Evolutionary conservation across 148 eudicot genomes (phyloP).

Genomic region (Rhododendron mucronatum): DNA sequence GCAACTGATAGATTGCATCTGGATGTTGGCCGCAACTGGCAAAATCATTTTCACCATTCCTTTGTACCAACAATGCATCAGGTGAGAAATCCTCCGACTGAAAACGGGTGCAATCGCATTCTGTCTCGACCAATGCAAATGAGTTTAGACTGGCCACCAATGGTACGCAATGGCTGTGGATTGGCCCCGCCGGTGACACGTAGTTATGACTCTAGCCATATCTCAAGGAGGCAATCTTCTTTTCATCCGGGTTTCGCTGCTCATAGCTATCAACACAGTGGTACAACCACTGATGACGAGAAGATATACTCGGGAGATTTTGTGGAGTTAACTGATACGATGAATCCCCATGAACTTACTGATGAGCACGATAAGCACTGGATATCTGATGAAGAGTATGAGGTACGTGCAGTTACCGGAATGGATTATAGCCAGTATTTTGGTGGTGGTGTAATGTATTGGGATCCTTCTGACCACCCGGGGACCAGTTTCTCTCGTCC

Average conservation of each 20-base stretch:
- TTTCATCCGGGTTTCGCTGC: constrained; percentile 49
- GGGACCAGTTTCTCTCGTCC: constrained; percentile 83
- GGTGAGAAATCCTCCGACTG: constrained; percentile 51
- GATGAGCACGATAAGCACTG: constrained; percentile 87
- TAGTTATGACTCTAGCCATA: constrained; percentile 67
- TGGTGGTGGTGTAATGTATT: constrained; percentile 97
- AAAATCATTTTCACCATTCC: constrained; percentile 63
- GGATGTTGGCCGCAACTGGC: constrained; percentile 87
- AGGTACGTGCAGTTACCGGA: constrained; percentile 66
- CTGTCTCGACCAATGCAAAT: constrained; percentile 58
- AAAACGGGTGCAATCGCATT: constrained; percentile 47
- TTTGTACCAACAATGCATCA: constrained; percentile 58
- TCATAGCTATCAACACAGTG: constrained; percentile 40
- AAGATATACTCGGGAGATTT: constrained; percentile 56
- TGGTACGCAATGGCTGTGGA: constrained; percentile 49
- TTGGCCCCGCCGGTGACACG: constrained; percentile 44
- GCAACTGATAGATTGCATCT: constrained; percentile 95
- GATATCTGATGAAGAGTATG: constrained; percentile 92
- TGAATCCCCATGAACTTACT: constrained; percentile 48
- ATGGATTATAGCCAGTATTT: constrained; percentile 86
- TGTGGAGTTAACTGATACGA: constrained; percentile 52
- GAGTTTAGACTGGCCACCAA: constrained; percentile 85
- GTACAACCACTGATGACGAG: constrained; percentile 54
- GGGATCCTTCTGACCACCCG: constrained; percentile 93
- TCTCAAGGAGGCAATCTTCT: constrained; percentile 59